Evolutionary conservation across 2,329 filamentous ascomycete genomes (phyloP), one percentile per base, ranked within the genome.

Genomic region (Blumeria hordei): DNA sequence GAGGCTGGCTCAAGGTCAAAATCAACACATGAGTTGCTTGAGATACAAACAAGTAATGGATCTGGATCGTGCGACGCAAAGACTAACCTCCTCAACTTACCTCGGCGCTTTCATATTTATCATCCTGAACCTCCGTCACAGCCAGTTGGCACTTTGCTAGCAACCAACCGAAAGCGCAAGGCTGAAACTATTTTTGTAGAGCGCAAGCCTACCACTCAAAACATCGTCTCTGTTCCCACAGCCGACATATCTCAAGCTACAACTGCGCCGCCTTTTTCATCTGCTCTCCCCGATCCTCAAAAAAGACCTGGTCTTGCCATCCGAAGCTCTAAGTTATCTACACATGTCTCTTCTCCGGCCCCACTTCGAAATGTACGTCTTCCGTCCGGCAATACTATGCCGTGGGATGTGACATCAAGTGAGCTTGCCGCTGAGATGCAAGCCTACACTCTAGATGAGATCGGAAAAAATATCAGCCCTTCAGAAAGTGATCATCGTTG

Each of bases 361-460:
- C 56, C 56, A 39, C 21, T 41, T 34, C 55, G 21, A 47, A 59
- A 58, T 55, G 70, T 11, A 65, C 69, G 10, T 55, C 59, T 37
- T 66, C 69, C 12, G 49, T 68, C 53, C 60, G 61, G 63, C 62
- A 65, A 69, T 8, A 58, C 57, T 45, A 71, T 74, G 67, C 58
- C 61, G 43, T 65, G 63, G 63, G 62, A 65, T 55, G 59, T 62
- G 2, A 61, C 57, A 50, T 61, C 59, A 0, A 70, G 73, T 43
- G 68, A 70, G 58, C 69, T 78, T 37, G 67, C 73, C 1, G 70
- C 70, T 6, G 73, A 75, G 36, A 78, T 78, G 75, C 72, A 78
- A 61, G 67, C 70, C 35, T 81, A 75, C 68, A 75, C 77, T 0
- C 67, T 81, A 58, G 69, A 73, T 59, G 72, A 80, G 58, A 78